Evolutionary conservation across 140 eudicot genomes (phyloP).

Genomic region (Ambrosia hybrid): DNA sequence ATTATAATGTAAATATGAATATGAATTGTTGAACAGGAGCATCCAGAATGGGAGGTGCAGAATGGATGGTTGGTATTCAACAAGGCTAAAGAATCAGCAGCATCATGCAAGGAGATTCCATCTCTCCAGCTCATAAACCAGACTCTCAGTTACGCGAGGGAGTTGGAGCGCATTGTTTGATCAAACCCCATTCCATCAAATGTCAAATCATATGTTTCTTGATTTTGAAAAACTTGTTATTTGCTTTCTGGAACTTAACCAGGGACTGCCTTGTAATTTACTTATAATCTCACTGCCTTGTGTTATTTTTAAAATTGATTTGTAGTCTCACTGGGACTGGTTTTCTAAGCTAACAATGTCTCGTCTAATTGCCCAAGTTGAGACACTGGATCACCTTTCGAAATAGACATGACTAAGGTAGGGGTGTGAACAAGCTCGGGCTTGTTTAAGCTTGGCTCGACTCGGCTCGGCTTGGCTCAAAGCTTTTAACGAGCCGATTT

Average conservation of each 20-base stretch:
- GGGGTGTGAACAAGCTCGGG: too few relatives aligned
- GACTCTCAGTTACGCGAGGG: slow-evolving; percentile 89
- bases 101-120: slow-evolving; percentile 85
- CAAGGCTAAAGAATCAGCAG: slow-evolving; percentile 63
- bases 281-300: slow-evolving; percentile 3
- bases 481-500: too few relatives aligned
- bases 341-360: too few relatives aligned
- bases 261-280: slow-evolving; percentile 1
- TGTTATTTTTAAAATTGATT: slow-evolving; percentile 6
- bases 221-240: slow-evolving; percentile 11
- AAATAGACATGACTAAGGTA: too few relatives aligned
- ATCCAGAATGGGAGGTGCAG: slow-evolving; percentile 93
- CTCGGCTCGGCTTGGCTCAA: too few relatives aligned
- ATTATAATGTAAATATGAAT: background rate
- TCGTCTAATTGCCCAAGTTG: too few relatives aligned
- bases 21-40: slow-evolving; percentile 44
- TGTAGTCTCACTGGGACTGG: background rate
- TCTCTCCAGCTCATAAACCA: slow-evolving; percentile 88
- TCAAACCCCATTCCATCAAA: background rate
- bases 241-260: slow-evolving; percentile 18
- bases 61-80: slow-evolving; percentile 63
- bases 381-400: too few relatives aligned
- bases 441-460: too few relatives aligned
- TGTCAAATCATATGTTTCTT: background rate
- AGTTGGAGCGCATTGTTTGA: slow-evolving; percentile 88